Conservation (phyloP, 2,329 filamentous ascomycete species). For the Ceratocystis cubensis region DNA sequence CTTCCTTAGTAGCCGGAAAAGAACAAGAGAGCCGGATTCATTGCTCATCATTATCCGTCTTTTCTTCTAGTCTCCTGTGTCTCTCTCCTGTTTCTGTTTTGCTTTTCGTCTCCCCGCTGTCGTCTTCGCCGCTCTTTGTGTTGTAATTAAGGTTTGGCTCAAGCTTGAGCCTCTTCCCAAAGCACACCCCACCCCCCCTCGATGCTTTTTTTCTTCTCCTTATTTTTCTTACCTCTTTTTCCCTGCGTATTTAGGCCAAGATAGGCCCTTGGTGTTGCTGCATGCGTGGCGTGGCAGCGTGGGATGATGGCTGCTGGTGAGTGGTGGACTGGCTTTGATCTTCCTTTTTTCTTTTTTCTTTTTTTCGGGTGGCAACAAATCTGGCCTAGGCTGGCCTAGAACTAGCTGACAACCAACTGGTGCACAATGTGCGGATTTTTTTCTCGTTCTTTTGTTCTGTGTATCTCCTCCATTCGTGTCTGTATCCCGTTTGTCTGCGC, state of each 20-base stretch:
- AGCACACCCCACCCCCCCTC: neutral
- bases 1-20: neutral
- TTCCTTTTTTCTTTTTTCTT: neutral
- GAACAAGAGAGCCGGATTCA: neutral
- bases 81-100: neutral
- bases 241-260: neutral
- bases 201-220: neutral
- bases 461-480: no score
- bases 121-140: neutral
- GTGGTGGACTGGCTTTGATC: neutral
- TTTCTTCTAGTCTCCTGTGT: neutral
- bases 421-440: no score
- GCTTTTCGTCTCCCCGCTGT: neutral
- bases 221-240: neutral
- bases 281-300: neutral
- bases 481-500: no score
- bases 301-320: neutral
- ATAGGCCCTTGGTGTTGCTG: no score
- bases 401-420: neutral
- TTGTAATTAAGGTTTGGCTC: conserved; percentile 5
- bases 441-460: no score
- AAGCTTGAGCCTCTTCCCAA: neutral
- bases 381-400: no score
- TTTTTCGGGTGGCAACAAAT: neutral
- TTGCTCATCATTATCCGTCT: neutral